These are phyloP conservation scores for Pezicula carpinea DNA, from an alignment of 2,329 filamentous ascomycete species.

Conservation along the genomic window DNA sequence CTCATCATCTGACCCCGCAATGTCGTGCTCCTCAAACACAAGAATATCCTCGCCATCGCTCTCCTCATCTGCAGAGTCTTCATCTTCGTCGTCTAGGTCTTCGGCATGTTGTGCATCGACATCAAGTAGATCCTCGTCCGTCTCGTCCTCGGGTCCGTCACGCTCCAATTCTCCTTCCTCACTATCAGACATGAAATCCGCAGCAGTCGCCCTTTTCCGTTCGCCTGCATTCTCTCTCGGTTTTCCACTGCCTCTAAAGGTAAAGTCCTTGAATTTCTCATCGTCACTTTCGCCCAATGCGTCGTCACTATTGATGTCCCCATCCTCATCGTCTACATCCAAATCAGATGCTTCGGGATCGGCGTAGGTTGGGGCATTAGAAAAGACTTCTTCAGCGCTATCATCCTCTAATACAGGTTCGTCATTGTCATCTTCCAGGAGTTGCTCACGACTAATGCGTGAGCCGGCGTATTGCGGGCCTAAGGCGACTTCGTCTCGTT, in stretches of 20 bases:
- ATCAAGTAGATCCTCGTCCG: slow-evolving; percentile 29
- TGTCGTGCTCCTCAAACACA: slow-evolving; percentile 26
- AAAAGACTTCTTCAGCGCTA: neutral
- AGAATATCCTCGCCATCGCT: slow-evolving; percentile 15
- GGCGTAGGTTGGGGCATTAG: slow-evolving; percentile 25
- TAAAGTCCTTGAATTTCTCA: slow-evolving; percentile 73
- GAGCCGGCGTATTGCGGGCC: slow-evolving; percentile 79
- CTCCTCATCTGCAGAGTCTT: slow-evolving; percentile 21
- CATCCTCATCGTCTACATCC: slow-evolving; percentile 50
- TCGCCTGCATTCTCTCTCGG: slow-evolving; percentile 32
- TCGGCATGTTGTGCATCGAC: slow-evolving; percentile 27
- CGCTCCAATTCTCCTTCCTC: slow-evolving; percentile 31
- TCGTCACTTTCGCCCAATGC: slow-evolving; percentile 83
- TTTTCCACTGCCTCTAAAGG: slow-evolving; percentile 55
- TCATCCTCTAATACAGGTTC: slow-evolving; percentile 50
- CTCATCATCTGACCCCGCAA: slow-evolving; percentile 10
- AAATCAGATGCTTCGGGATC: slow-evolving; percentile 53
- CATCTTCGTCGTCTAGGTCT: slow-evolving; percentile 28
- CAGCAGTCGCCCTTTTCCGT: slow-evolving; percentile 43
- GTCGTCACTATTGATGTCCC: slow-evolving; percentile 58
- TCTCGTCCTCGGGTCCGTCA: slow-evolving; percentile 21
- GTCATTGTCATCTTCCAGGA: slow-evolving; percentile 51
- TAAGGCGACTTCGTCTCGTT: slow-evolving; percentile 62
- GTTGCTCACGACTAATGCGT: slow-evolving; percentile 64
- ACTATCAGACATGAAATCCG: slow-evolving; percentile 50